Evolutionary conservation across 169 alveolate genomes (phyloP), one percentile per base, ranked within the genome.

Genomic region (Eimeria falciformis): DNA sequence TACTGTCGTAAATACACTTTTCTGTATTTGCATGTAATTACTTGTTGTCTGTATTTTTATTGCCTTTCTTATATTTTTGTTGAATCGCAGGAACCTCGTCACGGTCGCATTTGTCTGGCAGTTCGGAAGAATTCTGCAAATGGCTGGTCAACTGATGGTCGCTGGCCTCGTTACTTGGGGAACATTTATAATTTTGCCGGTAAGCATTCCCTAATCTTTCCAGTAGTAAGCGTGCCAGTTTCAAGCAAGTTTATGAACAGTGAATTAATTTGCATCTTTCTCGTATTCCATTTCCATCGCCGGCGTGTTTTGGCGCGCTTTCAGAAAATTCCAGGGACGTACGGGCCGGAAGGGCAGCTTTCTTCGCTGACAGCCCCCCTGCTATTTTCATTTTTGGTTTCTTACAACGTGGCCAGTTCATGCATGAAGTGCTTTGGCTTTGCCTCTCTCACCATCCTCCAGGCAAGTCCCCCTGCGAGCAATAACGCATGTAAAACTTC

Each of bases 51-150:
- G n/a, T n/a, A n/a, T n/a, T n/a, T n/a, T 50, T 50, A 14, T 50
- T 50, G 62, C 7, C 12, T 50, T 71, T 21, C 53, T 9, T 71
- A 5, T 29, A 4, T n/a, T 75, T 75, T 25, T 3, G n/a, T 4
- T 75, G 17, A 27, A 40, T 1, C 62, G 2, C 89, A 79, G 89
- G 29, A 79, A 79, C 33, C 89, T 73, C 53, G 89, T 50, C 9
- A 50, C 73, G 17, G 29, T 62, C 27, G 69, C 73, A 27, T 46
- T 79, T n/a, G 89, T 79, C 17, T 79, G 89, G 89, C 89, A 79
- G 33, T 37, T 53, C 73, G 89, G 89, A 17, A 29, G 89, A 53
- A 56, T 79, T 17, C 73, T 79, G 21, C 89, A 79, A 29, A 9
- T 55, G 7, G 46, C 53, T n/a, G 71, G 89, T 14, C 69, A 79